Base-by-base conservation (phyloP, 108 stramenopile species). In the Chaetoceros muelleri region DNA sequence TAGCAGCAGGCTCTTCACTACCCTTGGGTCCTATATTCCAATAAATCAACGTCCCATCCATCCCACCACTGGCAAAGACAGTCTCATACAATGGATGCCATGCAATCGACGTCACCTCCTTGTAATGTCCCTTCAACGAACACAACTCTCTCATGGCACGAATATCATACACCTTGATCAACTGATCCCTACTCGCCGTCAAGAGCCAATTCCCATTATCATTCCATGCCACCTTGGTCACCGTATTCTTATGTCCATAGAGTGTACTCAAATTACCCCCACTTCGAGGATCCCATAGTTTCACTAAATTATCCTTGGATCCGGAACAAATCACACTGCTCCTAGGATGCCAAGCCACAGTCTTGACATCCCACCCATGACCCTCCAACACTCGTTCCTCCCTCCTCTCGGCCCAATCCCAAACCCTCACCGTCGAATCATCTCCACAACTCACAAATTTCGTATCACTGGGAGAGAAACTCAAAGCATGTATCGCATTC, bases 341-440 rank as follows among this genome's bases (percentile, higher is more conserved):
- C 52, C 87, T 64, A 3, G 96, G 95, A 64, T 97, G 96, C 96
- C 96, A 97, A 63, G 85, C 78, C 2, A 76, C 85, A 13, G 61
- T 28, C 63, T 97, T 96, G 55, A 97, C 95, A 64, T 97, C 96
- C 93, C 94, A 96, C 24, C 94, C 94, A 64, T 97, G 96, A 26
- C 95, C 96, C 57, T 92, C 86, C 46, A 97, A 58, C 3, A 78
- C 66, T 44, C 86, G 59, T 61, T 92, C 92, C 60, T 93, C 85
- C 1, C 70, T 58, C 47, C 66, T 68, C 0, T 72, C 59, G 27
- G 82, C 87, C 89, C 93, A 97, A 68, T 97, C 96, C 87, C 89
- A 97, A 25, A 97, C 64, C 23, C 91, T 69, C n/a, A 95, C 88
- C 2, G 89, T 83, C 2, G 87, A 78, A 75, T 98, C 96, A 62